phyloP scores from a whole-genome alignment of 441 rosid species.

The Eruca vesicaria region DNA sequence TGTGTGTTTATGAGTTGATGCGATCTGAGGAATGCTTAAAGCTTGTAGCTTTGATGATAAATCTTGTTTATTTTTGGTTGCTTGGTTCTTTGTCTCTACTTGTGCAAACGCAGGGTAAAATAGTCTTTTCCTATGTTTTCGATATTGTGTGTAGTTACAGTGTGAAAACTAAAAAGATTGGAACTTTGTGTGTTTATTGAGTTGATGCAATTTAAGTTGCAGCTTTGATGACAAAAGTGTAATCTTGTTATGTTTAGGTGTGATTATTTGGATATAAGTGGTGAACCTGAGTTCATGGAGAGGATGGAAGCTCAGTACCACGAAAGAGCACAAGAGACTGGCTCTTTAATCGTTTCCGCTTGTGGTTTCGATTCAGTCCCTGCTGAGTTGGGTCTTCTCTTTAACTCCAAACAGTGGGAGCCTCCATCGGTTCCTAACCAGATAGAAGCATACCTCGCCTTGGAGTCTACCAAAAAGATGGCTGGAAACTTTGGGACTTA shows the following conservation, averaged over 20 bases:
- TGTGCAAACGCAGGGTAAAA: no score
- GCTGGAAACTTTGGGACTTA: constrained; percentile 82
- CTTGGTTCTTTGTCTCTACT: background rate
- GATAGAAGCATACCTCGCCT: constrained; percentile 71
- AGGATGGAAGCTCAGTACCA: constrained; percentile 69
- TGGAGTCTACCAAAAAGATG: constrained; percentile 73
- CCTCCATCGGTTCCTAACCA: constrained; percentile 62
- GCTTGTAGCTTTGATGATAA: background rate
- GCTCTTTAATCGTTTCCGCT: constrained; percentile 80
- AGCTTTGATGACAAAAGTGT: background rate
- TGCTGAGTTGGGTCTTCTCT: constrained; percentile 77
- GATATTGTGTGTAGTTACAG: background rate
- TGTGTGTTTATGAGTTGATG: background rate
- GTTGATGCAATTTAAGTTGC: background rate
- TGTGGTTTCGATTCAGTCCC: constrained; percentile 95
- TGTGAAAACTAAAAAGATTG: background rate
- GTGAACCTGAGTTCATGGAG: constrained; percentile 97
- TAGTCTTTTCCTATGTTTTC: no score
- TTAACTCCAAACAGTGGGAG: constrained; percentile 81
- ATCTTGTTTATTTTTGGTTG: background rate
- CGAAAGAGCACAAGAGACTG: constrained; percentile 60
- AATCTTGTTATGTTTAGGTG: constrained; percentile 40
- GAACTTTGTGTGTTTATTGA: background rate
- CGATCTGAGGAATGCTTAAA: no score
- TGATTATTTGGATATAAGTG: constrained; percentile 90